These are phyloP conservation scores for Zygosaccharomyces rouxii DNA, from an alignment of 805 yeast species.

Conservation along the genomic window DNA sequence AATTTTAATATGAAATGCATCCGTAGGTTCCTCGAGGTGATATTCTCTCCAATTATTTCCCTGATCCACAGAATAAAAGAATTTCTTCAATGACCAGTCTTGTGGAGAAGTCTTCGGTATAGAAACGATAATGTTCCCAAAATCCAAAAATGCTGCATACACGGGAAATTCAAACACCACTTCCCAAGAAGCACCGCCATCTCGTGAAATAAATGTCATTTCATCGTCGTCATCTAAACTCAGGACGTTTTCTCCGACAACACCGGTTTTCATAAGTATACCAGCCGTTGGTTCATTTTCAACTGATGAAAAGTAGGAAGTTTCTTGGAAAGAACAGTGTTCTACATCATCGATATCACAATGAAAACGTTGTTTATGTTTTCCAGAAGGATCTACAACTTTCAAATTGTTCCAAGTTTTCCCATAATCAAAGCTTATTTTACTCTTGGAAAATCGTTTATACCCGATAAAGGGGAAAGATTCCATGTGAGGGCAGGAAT, in stretches of 20 bases:
- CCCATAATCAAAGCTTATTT: conserved; percentile 50
- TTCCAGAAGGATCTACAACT: conserved; percentile 38
- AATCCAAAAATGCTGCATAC: conserved; percentile 62
- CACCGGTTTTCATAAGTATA: conserved; percentile 27
- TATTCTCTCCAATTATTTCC: conserved; percentile 59
- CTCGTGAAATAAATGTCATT: conserved; percentile 63
- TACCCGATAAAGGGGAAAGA: not conserved
- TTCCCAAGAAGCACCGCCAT: conserved; percentile 71
- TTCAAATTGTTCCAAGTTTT: conserved; percentile 46
- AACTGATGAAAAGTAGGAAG: conserved; percentile 30
- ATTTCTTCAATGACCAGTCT: conserved; percentile 32
- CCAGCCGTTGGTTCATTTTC: conserved; percentile 52
- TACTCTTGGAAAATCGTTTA: conserved; percentile 28
- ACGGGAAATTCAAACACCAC: conserved; percentile 49
- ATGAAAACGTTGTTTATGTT: conserved; percentile 33
- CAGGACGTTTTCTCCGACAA: conserved; percentile 12
- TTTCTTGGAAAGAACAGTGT: conserved; percentile 45
- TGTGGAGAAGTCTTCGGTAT: too few relatives aligned
- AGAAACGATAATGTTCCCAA: conserved; percentile 66
- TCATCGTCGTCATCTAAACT: conserved; percentile 4
- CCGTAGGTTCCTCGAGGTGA: conserved; percentile 41
- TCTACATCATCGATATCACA: conserved; percentile 34
- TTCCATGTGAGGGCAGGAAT: not conserved
- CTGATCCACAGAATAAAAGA: conserved; percentile 63
- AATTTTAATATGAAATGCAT: conserved; percentile 45